Percentiles rank a stretch among this genome's conserved stretches.
phyloP scores from a whole-genome alignment of 768 basidiomycete genomes.

The Floccularia luteovirens region DNA sequence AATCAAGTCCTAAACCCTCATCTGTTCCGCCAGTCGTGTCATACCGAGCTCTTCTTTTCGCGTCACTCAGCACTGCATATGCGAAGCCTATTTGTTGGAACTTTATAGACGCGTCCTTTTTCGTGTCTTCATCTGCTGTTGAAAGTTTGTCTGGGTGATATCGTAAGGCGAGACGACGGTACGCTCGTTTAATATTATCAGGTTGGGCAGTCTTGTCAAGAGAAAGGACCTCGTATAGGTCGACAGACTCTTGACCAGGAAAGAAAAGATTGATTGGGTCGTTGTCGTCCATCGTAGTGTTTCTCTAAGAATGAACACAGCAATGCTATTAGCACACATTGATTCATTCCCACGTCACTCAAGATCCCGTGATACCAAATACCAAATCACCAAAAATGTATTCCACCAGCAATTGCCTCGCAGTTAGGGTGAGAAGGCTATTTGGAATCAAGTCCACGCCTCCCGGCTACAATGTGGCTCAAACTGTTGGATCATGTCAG shows the following conservation, averaged over 20 bases:
- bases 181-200: conserved; percentile 77
- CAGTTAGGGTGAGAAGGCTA: no score
- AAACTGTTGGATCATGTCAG: background rate
- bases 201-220: conserved; percentile 44
- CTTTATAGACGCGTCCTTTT: conserved; percentile 61
- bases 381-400: no score
- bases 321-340: no score
- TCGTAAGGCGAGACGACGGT: conserved; percentile 73
- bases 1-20: conserved; percentile 63
- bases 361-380: no score
- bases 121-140: conserved; percentile 46
- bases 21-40: conserved; percentile 83
- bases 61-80: conserved; percentile 82
- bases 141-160: conserved; percentile 91
- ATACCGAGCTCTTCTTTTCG: conserved; percentile 66
- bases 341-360: no score
- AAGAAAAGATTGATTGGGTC: conserved; percentile 77
- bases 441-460: no score
- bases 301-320: conserved; percentile 8
- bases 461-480: background rate
- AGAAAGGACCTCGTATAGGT: conserved; percentile 72
- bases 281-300: conserved; percentile 51
- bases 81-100: conserved; percentile 95
- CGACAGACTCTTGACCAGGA: conserved; percentile 59
- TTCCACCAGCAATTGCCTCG: no score